Evolutionary conservation across 2,329 filamentous ascomycete genomes (phyloP), one percentile per base, ranked within the genome.

Genomic region (Fusarium tuaranense): DNA sequence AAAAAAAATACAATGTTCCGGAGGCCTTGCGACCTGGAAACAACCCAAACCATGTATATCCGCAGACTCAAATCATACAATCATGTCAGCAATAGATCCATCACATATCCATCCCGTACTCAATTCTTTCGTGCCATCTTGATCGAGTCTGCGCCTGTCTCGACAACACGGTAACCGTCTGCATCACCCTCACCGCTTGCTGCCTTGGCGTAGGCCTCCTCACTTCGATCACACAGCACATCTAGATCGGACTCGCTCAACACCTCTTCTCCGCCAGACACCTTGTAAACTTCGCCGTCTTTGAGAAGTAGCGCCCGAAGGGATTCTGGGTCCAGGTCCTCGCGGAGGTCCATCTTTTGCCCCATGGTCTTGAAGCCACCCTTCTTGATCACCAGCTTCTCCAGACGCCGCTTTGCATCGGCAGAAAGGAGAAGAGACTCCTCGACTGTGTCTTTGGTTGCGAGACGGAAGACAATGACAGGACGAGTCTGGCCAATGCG

Each of bases 361-460:
- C 86, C 87, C 84, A 95, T 90, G 13, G 89, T 92, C 74, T 88
- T 91, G 83, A 97, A 96, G 7, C 93, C 92, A 3, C 96, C 96
- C 81, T 98, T 98, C 71, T 96, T 94, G 79, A 99, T 99, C 8
- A 99, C 95, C 0, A 99, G 87, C 80, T 98, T 97, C 81, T 99
- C 97, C 0, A 99, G 88, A 2, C 95, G 90, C 0, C 97, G 92
- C 83, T 99, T 99, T 1, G 94, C 94, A 78, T 98, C 95, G 0
- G 97, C 97, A 38, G 94, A 95, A 78, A 95, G 90, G 0, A 98
- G 89, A 0, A 98, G 87, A 7, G 92, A 92, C 79, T 98, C 94
- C 81, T 99, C 97, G 0, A 99, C 94, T 0, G 97, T 98, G 10
- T 93, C 94, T 78, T 95, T 95, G 0, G 97, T 99, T 0, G 97